Base-by-base conservation (phyloP, 2,329 filamentous ascomycete genomes). In the Penicillium sp. region DNA sequence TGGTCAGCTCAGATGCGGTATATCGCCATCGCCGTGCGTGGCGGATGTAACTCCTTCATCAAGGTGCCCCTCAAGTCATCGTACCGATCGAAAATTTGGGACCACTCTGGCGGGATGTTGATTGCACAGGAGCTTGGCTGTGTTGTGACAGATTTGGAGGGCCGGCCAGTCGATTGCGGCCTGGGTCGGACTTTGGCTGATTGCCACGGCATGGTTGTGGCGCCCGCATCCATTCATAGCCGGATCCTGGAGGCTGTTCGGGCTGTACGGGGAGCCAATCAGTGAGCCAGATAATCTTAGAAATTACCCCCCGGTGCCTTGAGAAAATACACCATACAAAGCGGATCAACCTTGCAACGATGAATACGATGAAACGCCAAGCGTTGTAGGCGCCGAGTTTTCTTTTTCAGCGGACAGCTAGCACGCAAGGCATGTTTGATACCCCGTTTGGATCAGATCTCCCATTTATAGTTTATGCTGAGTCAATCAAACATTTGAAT, bases 1-100 rank as follows among this genome's bases (percentile, higher is more conserved):
- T 84, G 80, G 77, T 79, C 79, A 27, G 77, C 80, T 53, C 80
- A 84, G 64, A 78, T 84, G 74, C 79, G 81, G 52, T 84, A 84
- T 63, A 75, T 82, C 3, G 78, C 81, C 3, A 75, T 83, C 37
- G 76, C 81, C 1, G 74, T 83, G 39, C 62, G 55, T 0, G 81
- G 81, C 14, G 77, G 77, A 26, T 78, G 78, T 27, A 78, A 82
- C 61, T 76, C 80, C 26, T 75, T 81, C 65, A 64, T 84, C 16
- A 78, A 81, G 44, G 77, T 82, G 26, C 79, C 80, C 9, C 72
- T 72, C 52, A 74, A 75, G 3, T 61, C 70, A 31, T 68, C 70
- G 9, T 75, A 81, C 59, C 79, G 75, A 31, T 80, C 79, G 1
- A 77, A 78, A 55, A 72, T 82, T n/a, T 84, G 82, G 82, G 82